phyloP scores from a whole-genome alignment of 805 yeast genomes.

The Ogataea zsoltii region DNA sequence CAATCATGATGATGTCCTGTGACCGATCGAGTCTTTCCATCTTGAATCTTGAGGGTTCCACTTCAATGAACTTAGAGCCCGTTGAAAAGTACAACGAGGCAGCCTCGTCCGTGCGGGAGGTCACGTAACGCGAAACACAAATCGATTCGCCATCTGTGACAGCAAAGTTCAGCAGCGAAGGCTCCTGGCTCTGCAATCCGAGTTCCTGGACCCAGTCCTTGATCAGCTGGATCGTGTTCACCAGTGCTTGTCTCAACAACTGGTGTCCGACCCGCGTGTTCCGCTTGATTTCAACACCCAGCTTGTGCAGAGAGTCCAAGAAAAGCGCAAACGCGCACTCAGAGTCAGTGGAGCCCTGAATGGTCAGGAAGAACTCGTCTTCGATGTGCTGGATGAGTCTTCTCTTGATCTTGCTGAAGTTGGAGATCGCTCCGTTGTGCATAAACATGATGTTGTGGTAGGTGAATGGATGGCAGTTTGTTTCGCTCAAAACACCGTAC shows the following conservation, averaged over 20 bases:
- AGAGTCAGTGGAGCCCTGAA: conserved; percentile 95
- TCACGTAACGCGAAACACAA: conserved; percentile 84
- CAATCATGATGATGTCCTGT: conserved; percentile 91
- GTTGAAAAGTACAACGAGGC: conserved; percentile 94
- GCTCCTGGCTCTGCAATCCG: conserved; percentile 53
- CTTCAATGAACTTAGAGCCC: conserved; percentile 88
- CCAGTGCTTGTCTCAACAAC: conserved; percentile 64
- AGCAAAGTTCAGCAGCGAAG: conserved; percentile 89
- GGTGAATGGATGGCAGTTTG: conserved; percentile 95
- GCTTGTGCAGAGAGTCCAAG: conserved; percentile 68
- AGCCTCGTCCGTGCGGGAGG: conserved; percentile 90
- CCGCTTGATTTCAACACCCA: conserved; percentile 70
- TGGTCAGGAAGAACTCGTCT: conserved; percentile 74
- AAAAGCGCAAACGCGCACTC: conserved; percentile 93
- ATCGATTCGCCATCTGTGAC: conserved; percentile 90
- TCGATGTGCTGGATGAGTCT: conserved; percentile 67
- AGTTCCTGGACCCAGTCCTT: conserved; percentile 77
- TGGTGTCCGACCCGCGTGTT: conserved; percentile 42
- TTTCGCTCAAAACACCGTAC: conserved; percentile 89
- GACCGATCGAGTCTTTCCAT: conserved; percentile 94
- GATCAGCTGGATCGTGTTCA: conserved; percentile 70
- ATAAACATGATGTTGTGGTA: conserved; percentile 88
- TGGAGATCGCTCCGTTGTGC: conserved; percentile 93
- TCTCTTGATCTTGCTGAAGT: conserved; percentile 73
- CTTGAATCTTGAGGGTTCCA: conserved; percentile 85